Evolutionary conservation across 2,329 filamentous ascomycete genomes (phyloP).

Genomic region (Aspergillus fumigatus): DNA sequence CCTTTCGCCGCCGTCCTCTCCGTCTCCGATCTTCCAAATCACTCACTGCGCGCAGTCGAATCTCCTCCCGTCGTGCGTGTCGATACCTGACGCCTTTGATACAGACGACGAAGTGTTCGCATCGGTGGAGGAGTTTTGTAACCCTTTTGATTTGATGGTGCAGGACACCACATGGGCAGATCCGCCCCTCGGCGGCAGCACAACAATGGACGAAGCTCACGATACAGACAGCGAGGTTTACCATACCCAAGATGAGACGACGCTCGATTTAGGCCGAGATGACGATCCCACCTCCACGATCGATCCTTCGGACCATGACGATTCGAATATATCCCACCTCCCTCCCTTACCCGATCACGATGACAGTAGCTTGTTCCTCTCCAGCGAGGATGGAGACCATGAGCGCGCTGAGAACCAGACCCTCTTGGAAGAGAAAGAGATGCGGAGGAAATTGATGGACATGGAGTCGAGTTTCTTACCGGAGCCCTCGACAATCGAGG

Average conservation of each 20-base stretch:
- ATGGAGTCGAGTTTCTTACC: slow-evolving; percentile 61
- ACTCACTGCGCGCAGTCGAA: slow-evolving; percentile 17
- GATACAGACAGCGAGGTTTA: slow-evolving; percentile 11
- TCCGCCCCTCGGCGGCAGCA: slow-evolving; percentile 14
- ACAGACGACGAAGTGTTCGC: slow-evolving; percentile 27
- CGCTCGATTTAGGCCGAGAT: slow-evolving; percentile 12
- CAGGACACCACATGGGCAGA: slow-evolving; percentile 24
- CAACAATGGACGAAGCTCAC: slow-evolving; percentile 16
- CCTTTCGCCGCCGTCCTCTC: slow-evolving; percentile 10
- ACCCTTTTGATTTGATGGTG: slow-evolving; percentile 27
- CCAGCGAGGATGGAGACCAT: slow-evolving; percentile 29
- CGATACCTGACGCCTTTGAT: slow-evolving; percentile 30
- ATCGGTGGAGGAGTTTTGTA: slow-evolving; percentile 26
- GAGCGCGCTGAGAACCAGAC: slow-evolving; percentile 37
- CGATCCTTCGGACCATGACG: slow-evolving; percentile 20
- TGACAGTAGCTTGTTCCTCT: slow-evolving; percentile 29
- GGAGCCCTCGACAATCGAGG: slow-evolving; percentile 45
- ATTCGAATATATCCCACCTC: slow-evolving; percentile 22
- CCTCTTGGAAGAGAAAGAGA: slow-evolving; percentile 53
- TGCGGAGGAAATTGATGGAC: slow-evolving; percentile 57
- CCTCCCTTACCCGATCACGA: slow-evolving; percentile 32
- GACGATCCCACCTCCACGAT: slow-evolving; percentile 14
- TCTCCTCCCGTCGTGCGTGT: slow-evolving; percentile 22
- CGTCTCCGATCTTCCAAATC: slow-evolving; percentile 18
- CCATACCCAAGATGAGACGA: slow-evolving; percentile 15